Evolutionary conservation across 805 yeast genomes (phyloP).

Genomic region (Candida suzukii): DNA sequence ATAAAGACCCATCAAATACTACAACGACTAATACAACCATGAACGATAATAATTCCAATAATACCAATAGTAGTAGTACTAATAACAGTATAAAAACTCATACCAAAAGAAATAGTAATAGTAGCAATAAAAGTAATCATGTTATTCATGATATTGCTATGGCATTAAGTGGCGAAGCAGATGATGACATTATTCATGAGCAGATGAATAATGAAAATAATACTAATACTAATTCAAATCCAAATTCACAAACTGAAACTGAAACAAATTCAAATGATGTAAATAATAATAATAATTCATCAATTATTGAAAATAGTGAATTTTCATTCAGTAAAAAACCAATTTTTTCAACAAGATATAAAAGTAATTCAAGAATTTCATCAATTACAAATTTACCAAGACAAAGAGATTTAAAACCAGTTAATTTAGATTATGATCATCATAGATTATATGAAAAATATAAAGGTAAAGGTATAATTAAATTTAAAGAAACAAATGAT

Average conservation of each 20-base stretch:
- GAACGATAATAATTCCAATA: no score
- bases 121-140: background rate
- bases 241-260: no score
- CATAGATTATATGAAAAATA: constrained; percentile 21
- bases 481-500: constrained; percentile 23
- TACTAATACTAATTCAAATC: background rate
- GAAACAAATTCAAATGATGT: background rate
- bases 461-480: constrained; percentile 24
- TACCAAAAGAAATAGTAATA: no score
- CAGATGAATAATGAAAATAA: background rate
- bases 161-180: background rate
- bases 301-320: constrained; percentile 3
- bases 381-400: constrained; percentile 21
- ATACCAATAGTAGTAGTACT: no score
- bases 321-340: constrained; percentile 27
- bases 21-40: no score
- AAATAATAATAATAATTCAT: background rate
- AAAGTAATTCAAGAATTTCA: constrained; percentile 18
- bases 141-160: background rate
- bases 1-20: no score
- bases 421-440: constrained; percentile 23
- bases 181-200: no score
- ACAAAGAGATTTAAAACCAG: constrained; percentile 20
- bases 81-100: no score
- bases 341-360: background rate